These are phyloP conservation scores for Zalerion maritima DNA, from an alignment of 495 filamentous ascomycete species.

Conservation along the genomic window DNA sequence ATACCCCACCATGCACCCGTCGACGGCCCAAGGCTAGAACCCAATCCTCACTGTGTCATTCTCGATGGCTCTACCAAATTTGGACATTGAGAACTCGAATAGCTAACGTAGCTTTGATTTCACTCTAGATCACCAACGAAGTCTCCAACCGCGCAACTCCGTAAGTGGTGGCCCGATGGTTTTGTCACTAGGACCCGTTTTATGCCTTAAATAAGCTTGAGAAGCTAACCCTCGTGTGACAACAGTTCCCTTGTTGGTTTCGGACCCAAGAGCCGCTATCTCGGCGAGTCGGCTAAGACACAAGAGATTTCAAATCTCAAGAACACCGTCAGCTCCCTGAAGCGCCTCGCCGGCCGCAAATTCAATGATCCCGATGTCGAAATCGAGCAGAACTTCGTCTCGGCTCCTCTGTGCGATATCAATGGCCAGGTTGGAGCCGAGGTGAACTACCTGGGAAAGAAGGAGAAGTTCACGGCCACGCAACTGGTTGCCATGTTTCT, in stretches of 20 bases:
- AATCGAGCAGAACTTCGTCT: constrained; percentile 82
- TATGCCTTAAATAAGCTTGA: constrained; percentile 4
- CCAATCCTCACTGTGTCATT: not conserved
- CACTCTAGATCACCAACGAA: constrained; percentile 82
- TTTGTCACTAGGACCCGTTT: not conserved
- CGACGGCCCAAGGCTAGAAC: not conserved
- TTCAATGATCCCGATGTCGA: constrained; percentile 82
- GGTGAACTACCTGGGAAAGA: constrained; percentile 86
- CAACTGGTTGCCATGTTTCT: constrained; percentile 92
- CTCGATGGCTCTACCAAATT: too few relatives aligned
- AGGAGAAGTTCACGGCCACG: constrained; percentile 80
- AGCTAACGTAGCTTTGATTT: constrained; percentile 2
- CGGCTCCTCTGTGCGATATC: constrained; percentile 75
- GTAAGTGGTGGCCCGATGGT: too few relatives aligned
- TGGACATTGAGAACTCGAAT: too few relatives aligned
- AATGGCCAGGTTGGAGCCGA: constrained; percentile 90
- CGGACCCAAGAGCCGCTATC: constrained; percentile 78
- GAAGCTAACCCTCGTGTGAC: constrained; percentile 15
- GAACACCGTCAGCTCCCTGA: constrained; percentile 88
- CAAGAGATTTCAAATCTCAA: constrained; percentile 99
- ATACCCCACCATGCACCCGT: not conserved
- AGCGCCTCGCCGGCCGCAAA: constrained; percentile 76
- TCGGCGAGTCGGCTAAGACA: constrained; percentile 92
- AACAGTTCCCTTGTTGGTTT: constrained; percentile 85
- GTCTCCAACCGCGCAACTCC: constrained; percentile 97